Conservation (phyloP, 139 green algal species). For the Klebsormidium nitens region DNA sequence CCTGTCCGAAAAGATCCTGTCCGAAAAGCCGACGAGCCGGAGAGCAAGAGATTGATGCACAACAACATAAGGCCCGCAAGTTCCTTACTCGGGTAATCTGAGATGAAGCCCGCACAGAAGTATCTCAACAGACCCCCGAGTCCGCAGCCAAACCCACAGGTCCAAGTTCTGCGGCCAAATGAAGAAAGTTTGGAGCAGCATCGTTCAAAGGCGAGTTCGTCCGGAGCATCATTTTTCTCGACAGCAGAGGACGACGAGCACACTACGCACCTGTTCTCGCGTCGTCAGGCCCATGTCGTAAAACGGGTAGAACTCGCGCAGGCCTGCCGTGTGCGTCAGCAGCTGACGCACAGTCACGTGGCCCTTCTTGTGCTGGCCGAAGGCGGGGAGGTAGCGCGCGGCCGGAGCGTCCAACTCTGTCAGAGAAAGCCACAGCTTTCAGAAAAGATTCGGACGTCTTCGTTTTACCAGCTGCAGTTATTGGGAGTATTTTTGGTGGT, state of each 20-base stretch:
- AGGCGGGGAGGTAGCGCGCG: slow-evolving; percentile 34
- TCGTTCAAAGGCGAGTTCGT: background rate
- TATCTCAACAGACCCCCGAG: no score
- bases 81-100: no score
- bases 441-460: background rate
- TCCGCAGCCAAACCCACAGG: no score
- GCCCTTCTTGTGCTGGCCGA: slow-evolving; percentile 41
- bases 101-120: no score
- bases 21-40: no score
- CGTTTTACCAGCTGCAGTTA: background rate
- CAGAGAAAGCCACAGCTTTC: background rate
- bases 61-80: no score
- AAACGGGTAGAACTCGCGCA: slow-evolving; percentile 45
- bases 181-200: background rate
- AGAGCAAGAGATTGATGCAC: no score
- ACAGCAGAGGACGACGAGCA: background rate
- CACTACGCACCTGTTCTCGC: slow-evolving; percentile 15
- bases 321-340: slow-evolving; percentile 44
- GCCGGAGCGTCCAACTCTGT: slow-evolving; percentile 39
- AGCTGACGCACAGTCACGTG: slow-evolving; percentile 43
- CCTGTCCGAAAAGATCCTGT: no score
- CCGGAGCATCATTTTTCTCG: background rate
- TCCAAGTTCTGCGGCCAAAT: no score
- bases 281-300: slow-evolving; percentile 37
- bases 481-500: background rate